These are phyloP conservation scores for Curvularia verruculosa DNA, from an alignment of 2,329 filamentous ascomycete genomes.

Conservation along the genomic window DNA sequence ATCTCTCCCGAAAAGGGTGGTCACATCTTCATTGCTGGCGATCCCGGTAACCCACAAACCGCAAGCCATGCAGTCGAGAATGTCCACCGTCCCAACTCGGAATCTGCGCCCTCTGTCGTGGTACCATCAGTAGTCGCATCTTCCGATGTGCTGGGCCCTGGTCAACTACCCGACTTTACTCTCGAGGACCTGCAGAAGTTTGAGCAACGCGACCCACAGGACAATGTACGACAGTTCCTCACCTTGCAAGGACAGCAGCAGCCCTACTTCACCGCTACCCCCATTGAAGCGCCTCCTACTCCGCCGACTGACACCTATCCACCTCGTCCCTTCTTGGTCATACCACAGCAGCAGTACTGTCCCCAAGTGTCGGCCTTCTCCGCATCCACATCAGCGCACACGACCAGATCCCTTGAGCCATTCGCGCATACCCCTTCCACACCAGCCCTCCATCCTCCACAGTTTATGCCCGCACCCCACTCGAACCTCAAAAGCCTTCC, in stretches of 20 bases:
- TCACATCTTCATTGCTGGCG: conserved; percentile 76
- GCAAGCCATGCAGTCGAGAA: conserved; percentile 59
- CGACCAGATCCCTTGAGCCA: conserved; percentile 40
- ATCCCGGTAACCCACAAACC: conserved; percentile 77
- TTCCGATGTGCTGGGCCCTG: conserved; percentile 83
- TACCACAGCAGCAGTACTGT: conserved; percentile 37
- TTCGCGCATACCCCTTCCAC: conserved; percentile 22
- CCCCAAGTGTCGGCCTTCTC: conserved; percentile 44
- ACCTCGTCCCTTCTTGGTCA: conserved; percentile 38
- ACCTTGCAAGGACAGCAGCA: conserved; percentile 76
- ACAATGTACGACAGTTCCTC: conserved; percentile 91
- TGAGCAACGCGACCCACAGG: conserved; percentile 79
- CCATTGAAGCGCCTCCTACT: conserved; percentile 57
- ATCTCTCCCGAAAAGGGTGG: conserved; percentile 67
- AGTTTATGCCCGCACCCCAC: conserved; percentile 53
- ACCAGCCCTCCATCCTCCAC: conserved; percentile 47
- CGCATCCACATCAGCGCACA: conserved; percentile 44
- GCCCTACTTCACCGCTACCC: conserved; percentile 69
- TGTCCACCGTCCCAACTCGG: conserved; percentile 71
- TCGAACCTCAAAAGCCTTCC: conserved; percentile 63
- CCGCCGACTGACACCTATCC: conserved; percentile 51
- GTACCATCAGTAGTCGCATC: conserved; percentile 79
- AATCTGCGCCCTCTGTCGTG: conserved; percentile 64
- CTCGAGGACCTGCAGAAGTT: conserved; percentile 78
- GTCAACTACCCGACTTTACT: conserved; percentile 65